Evolutionary conservation across 768 basidiomycete species (phyloP), one percentile per base, ranked within the genome.

Genomic region (Suillus decipiens): DNA sequence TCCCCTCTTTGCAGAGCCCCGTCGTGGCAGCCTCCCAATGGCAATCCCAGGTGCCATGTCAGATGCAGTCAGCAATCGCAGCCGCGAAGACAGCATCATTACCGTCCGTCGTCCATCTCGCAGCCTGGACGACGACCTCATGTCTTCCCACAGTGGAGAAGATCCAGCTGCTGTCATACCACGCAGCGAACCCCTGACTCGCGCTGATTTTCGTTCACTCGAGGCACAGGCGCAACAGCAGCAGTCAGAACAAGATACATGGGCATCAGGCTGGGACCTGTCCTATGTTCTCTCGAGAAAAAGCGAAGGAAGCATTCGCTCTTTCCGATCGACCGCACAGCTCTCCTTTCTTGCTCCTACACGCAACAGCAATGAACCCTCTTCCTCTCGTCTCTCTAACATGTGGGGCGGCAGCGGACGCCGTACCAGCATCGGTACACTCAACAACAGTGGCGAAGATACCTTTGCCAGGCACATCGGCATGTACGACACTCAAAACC

Each of bases 1-100:
- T 31, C 37, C 70, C 1, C 9, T 63, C 47, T 59, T 48, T 1
- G 14, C 48, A 7, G 68, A 72, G 36, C 66, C 62, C 45, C 79
- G 86, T 61, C 79, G 84, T 63, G 84, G 84, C 14, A 89, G 87
- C 67, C 68, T 84, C 17, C 87, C 89, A n/a, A 83, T 88, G 76
- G 79, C 81, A 47, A 87, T 88, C 14, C 83, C 86, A 19, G 80
- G 78, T 19, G 69, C 72, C 4, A 31, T 62, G 1, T 70, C 64
- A 45, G 67, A 72, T 11, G 65, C 73, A 36, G 69, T 59, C 57
- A 68, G 71, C 41, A 69, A 73, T 55, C 80, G 84, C 39, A 81
- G 84, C 61, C 78, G 86, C 50, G 89, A 89, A 69, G 83, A 81
- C 62, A 87, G 84, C 68, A 70, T 84, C 41, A 78, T 80, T 45